A percentile compares a stretch with the other conserved stretches of the same genome.
Evolutionary conservation across 139 green algal genomes (phyloP).

Genomic region (Picochlorum sp.): DNA sequence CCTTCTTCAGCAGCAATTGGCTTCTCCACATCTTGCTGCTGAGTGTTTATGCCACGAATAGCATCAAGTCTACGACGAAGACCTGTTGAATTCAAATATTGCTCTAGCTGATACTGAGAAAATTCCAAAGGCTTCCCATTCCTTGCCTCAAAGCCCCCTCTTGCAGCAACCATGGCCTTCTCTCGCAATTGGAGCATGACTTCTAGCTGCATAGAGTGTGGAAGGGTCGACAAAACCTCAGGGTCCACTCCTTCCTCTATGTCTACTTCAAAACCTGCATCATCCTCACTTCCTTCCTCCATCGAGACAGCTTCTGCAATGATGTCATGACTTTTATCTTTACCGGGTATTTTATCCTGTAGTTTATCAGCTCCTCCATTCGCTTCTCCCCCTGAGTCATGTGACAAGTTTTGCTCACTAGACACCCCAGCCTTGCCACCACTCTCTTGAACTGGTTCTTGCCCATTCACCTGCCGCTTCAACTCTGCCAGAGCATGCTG

Average conservation of each 20-base stretch:
- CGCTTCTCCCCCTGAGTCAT: too few species aligned
- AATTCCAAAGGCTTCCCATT: conserved; percentile 34
- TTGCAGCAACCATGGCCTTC: conserved; percentile 43
- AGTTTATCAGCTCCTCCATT: too few species aligned
- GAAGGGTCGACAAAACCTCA: conserved; percentile 67
- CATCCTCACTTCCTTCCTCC: background rate
- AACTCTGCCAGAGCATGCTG: conserved; percentile 13
- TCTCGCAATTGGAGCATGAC: conserved; percentile 67
- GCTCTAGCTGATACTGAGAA: conserved; percentile 58
- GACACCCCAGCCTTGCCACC: background rate
- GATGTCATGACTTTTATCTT: background rate
- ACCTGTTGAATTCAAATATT: conserved; percentile 55
- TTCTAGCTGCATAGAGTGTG: conserved; percentile 78
- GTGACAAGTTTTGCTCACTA: background rate
- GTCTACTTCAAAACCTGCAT: background rate
- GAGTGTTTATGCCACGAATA: conserved; percentile 17
- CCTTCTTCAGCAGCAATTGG: conserved; percentile 32
- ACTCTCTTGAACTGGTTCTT: background rate
- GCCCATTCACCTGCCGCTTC: background rate
- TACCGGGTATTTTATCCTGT: too few species aligned
- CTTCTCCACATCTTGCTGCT: background rate
- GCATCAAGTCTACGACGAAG: conserved; percentile 29
- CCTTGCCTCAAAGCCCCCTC: conserved; percentile 49
- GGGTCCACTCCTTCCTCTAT: conserved; percentile 38
- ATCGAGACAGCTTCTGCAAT: too few species aligned